phyloP scores from a whole-genome alignment of 202 grass and related monocot genomes.

The Dendrocalamus latiflorus region DNA sequence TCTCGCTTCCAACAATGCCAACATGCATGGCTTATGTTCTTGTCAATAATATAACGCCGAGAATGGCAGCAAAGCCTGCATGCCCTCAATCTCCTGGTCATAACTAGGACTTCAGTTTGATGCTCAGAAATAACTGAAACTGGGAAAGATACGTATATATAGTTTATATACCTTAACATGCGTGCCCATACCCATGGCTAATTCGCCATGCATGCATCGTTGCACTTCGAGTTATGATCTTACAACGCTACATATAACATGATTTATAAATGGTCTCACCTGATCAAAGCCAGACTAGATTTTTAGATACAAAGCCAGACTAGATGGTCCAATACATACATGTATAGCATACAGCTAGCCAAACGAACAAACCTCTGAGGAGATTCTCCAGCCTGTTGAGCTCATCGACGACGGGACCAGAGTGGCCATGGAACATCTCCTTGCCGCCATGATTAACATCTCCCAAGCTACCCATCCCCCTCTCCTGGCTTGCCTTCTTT shows the following conservation, averaged over 20 bases:
- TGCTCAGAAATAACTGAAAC: background rate
- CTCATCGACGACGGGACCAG: constrained; percentile 59
- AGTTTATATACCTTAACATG: background rate
- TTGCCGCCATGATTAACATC: constrained; percentile 47
- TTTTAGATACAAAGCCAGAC: background rate
- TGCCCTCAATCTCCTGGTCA: background rate
- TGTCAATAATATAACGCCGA: background rate
- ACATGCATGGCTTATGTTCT: background rate
- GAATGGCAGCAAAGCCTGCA: background rate
- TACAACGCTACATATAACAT: no score
- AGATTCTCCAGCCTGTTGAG: constrained; percentile 78
- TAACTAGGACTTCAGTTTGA: no score
- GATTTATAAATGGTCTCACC: background rate
- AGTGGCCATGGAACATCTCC: constrained; percentile 45
- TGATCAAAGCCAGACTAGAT: no score
- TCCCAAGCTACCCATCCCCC: constrained; percentile 71
- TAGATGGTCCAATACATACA: background rate
- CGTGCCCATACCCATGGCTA: no score
- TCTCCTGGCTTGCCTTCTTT: background rate
- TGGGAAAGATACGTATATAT: background rate
- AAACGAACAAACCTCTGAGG: constrained; percentile 62
- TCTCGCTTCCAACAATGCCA: background rate
- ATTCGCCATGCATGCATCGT: no score
- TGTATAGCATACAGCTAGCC: background rate
- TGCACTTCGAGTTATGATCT: no score